Conservation (phyloP, 352 stramenopile species). For the Phytophthora pinifolia region DNA sequence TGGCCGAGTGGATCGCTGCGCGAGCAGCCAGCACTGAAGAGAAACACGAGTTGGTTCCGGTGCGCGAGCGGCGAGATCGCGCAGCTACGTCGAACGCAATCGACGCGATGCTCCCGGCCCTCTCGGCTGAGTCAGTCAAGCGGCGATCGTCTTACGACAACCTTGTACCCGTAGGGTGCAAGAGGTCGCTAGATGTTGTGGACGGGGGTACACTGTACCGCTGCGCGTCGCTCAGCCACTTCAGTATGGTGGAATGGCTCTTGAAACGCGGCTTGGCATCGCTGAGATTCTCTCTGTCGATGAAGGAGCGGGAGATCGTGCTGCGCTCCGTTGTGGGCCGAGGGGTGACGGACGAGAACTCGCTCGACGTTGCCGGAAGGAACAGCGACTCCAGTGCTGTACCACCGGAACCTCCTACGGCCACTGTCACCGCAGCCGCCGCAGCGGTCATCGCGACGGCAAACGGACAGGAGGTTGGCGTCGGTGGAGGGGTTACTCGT, state of each 20-base stretch:
- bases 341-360: constrained; percentile 15
- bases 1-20: constrained; percentile 35
- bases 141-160: constrained; percentile 26
- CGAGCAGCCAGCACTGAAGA: constrained; percentile 7
- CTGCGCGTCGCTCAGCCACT: constrained; percentile 18
- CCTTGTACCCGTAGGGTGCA: constrained; percentile 8
- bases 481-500: neutral
- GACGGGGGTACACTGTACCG: constrained; percentile 27
- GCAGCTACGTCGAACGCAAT: constrained; percentile 24
- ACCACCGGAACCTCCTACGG: constrained; percentile 4
- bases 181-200: constrained; percentile 25
- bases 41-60: constrained; percentile 3
- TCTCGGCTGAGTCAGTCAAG: constrained; percentile 15
- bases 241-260: constrained; percentile 38
- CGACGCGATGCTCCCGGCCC: constrained; percentile 3
- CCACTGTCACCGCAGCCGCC: too few relatives aligned
- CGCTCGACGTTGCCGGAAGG: constrained; percentile 7
- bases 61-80: constrained; percentile 19
- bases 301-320: constrained; percentile 31
- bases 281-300: constrained; percentile 22
- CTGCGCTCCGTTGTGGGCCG: constrained; percentile 26
- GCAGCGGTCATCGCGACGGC: constrained; percentile 1
- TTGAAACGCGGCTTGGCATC: constrained; percentile 16
- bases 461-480: constrained; percentile 14
- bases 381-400: neutral